Conservation (phyloP, 2,329 filamentous ascomycete genomes). For the Fusarium sp. region DNA sequence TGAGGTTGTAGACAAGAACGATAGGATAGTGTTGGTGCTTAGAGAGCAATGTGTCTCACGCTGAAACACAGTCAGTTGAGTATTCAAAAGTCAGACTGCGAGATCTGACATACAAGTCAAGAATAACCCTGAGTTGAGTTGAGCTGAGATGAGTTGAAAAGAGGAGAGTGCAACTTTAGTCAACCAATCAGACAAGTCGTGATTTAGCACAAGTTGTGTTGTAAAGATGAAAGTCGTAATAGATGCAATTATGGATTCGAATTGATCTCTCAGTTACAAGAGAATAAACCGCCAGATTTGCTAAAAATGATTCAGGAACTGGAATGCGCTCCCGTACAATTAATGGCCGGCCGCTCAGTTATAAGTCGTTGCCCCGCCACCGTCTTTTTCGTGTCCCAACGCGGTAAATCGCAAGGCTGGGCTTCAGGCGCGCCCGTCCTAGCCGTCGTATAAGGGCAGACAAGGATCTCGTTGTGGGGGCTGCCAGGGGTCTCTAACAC, state of each 20-base stretch:
- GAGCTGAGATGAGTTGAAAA: constrained; percentile 1
- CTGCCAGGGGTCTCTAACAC: constrained; percentile 33
- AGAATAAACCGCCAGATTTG: background rate
- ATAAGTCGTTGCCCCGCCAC: constrained; percentile 64
- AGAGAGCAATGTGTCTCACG: constrained; percentile 8
- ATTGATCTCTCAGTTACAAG: background rate
- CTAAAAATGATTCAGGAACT: constrained; percentile 11
- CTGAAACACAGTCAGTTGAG: constrained; percentile 17
- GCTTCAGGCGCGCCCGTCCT: constrained; percentile 11
- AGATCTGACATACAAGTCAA: constrained; percentile 7
- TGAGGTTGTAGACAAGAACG: constrained; percentile 1
- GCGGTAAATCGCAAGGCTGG: constrained; percentile 52
- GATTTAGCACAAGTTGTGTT: constrained; percentile 1
- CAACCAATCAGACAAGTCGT: constrained; percentile 21
- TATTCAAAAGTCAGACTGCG: background rate
- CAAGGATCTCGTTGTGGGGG: constrained; percentile 29
- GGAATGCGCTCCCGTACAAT: constrained; percentile 25
- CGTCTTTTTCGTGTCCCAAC: constrained; percentile 50
- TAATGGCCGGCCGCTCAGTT: constrained; percentile 39
- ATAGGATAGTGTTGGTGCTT: background rate
- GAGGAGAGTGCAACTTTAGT: constrained; percentile 8
- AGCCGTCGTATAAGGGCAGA: constrained; percentile 5
- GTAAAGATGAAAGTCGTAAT: constrained; percentile 2
- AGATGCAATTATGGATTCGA: background rate
- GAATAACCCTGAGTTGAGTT: background rate